phyloP scores from a whole-genome alignment of 192 early-diverging fungal species.

The Backusella mclennaniae region DNA sequence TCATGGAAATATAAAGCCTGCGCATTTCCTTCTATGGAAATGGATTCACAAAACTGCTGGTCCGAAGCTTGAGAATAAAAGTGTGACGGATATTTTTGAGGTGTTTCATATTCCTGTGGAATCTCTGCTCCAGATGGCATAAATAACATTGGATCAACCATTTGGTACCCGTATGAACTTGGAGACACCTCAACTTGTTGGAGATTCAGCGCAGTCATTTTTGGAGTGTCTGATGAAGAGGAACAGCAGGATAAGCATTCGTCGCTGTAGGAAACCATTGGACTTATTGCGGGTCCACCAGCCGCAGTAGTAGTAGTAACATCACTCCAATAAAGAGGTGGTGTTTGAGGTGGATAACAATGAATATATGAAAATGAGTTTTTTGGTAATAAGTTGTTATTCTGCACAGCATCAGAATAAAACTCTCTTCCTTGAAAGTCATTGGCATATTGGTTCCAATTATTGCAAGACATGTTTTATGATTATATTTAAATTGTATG shows the following conservation, averaged over 20 bases:
- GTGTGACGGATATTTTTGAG: background rate
- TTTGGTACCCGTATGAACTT: background rate
- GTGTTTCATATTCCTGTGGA: background rate
- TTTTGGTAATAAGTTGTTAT: background rate
- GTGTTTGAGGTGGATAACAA: background rate
- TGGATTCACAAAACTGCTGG: background rate
- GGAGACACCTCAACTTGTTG: background rate
- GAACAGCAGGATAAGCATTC: background rate
- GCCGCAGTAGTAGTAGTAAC: background rate
- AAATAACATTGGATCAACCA: background rate
- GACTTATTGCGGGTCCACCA: background rate
- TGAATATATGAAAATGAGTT: background rate
- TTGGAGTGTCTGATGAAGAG: background rate
- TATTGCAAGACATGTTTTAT: background rate
- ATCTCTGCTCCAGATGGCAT: background rate
- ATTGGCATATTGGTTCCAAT: background rate
- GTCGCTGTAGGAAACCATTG: background rate
- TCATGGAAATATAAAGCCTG: constrained; percentile 2
- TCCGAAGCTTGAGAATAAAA: background rate
- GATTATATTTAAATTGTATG: background rate
- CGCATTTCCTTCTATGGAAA: constrained; percentile 8
- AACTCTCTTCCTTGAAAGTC: background rate
- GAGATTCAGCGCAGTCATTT: background rate
- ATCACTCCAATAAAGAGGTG: background rate
- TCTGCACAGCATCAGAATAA: background rate